Evolutionary conservation across 805 yeast genomes (phyloP), one percentile per base, ranked within the genome.

Genomic region (Torulaspora indica): DNA sequence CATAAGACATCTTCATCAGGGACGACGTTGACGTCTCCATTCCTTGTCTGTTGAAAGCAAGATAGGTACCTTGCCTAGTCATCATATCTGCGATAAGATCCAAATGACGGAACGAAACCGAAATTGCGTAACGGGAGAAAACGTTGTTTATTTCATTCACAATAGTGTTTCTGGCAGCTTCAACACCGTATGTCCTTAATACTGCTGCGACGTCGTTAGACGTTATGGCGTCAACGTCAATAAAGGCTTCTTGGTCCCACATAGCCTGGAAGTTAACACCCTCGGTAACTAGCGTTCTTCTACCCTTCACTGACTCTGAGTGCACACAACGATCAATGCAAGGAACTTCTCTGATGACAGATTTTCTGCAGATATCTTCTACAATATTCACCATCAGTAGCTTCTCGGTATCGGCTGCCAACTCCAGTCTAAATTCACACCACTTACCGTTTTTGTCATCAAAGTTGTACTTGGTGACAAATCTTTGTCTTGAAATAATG

Each of bases 41-140:
- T 68, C 99, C 99, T 71, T 88, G 96, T 75, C 99, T 86, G 69
- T 88, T 90, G 75, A 93, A 93, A 20, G 99, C 96, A 63, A 91
- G 71, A 64, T 90, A 93, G 2, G 95, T 79, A 61, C 99, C 99
- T 69, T 93, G 98, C 69, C 98, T 81, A 4, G 99, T 93, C 99
- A 93, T 93, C 88, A 87, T 86, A 68, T 93, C 99, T 53, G 95
- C 99, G 67, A 93, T 83, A 66, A 93, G 79, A 64, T 93, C 98
- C 70, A 93, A 79, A 72, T 93, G 99, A 67, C 98, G 87, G 42
- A 79, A 73, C 45, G 93, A 84, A 47, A 93, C 98, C 47, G 89
- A 72, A 63, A 93, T 93, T 59, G 98, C 98, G 69, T 93, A 93
- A 42, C 95, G 89, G 48, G 88, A 87, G 79, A 93, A 93, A 57